Conservation (phyloP, 2,329 filamentous ascomycete species). For the Trichoderma simmonsii region DNA sequence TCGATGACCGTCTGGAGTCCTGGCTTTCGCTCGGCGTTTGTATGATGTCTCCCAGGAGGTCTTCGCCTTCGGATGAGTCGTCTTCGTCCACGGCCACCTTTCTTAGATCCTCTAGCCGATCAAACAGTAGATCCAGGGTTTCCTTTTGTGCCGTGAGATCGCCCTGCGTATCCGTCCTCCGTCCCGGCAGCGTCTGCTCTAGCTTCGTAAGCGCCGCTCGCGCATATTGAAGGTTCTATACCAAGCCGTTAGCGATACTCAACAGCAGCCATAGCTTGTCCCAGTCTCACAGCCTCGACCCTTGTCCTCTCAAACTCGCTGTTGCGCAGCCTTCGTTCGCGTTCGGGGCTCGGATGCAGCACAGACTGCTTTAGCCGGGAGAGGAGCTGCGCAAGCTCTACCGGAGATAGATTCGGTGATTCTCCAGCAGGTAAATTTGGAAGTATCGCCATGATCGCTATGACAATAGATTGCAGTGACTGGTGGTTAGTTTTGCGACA, state of each 20-base stretch:
- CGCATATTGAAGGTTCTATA: constrained; percentile 69
- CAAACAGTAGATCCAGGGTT: constrained; percentile 61
- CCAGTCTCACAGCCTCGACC: constrained; percentile 43
- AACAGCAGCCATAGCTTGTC: not conserved
- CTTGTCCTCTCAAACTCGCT: constrained; percentile 62
- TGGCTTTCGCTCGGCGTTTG: constrained; percentile 54
- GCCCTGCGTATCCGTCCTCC: constrained; percentile 58
- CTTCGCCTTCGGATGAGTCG: constrained; percentile 53
- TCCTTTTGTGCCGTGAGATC: constrained; percentile 65
- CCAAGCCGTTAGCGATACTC: not conserved
- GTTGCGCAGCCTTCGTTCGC: constrained; percentile 53
- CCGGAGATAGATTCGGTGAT: constrained; percentile 30
- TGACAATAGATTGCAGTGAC: not conserved
- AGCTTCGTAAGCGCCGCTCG: constrained; percentile 65
- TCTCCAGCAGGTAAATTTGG: not conserved
- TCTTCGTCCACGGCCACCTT: constrained; percentile 44
- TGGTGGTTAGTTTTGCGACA: constrained; percentile 1
- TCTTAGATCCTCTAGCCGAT: constrained; percentile 65
- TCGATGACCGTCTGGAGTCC: constrained; percentile 37
- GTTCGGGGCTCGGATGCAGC: constrained; percentile 58
- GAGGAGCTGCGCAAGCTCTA: constrained; percentile 63
- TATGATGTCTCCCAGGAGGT: constrained; percentile 54
- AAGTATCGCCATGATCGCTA: constrained; percentile 2
- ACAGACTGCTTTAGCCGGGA: constrained; percentile 63
- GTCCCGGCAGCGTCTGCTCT: constrained; percentile 63